Percentiles rank a stretch among this genome's conserved stretches.
Evolutionary conservation across 2,329 filamentous ascomycete species (phyloP).

Genomic region (Aureobasidium sp.): DNA sequence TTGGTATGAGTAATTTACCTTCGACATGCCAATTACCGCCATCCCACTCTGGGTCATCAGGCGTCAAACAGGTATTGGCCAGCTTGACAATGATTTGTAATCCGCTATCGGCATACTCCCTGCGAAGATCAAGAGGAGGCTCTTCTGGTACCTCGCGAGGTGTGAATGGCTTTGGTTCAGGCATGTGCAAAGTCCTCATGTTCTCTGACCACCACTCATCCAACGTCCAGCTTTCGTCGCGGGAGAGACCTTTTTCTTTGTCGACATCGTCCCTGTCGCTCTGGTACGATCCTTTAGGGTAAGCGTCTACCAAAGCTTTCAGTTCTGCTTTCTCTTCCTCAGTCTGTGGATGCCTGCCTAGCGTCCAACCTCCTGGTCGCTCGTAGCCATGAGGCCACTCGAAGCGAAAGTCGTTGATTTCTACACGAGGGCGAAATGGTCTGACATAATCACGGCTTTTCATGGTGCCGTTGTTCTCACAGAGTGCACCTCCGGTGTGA

Average conservation of each 20-base stretch:
- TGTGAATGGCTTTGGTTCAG: neutral
- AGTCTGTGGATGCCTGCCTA: neutral
- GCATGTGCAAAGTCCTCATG: neutral
- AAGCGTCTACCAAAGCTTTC: neutral
- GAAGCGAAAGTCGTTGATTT: neutral
- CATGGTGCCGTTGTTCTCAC: neutral
- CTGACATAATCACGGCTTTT: neutral
- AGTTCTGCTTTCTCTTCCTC: neutral
- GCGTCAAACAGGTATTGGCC: conserved; percentile 49
- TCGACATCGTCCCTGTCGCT: too few relatives aligned
- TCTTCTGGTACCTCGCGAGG: neutral
- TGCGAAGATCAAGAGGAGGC: conserved; percentile 14
- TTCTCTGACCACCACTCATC: neutral
- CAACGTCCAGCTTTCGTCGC: neutral
- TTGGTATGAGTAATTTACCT: conserved; percentile 17
- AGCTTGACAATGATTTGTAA: conserved; percentile 59
- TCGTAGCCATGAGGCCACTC: neutral
- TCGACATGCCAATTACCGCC: conserved; percentile 47
- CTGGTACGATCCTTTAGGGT: too few relatives aligned
- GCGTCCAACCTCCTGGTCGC: neutral
- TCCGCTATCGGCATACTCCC: conserved; percentile 32
- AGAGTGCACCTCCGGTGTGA: neutral
- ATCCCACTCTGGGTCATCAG: conserved; percentile 46
- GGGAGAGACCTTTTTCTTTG: neutral
- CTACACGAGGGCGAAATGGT: neutral